Percentiles rank a stretch among this genome's conserved stretches.
Evolutionary conservation across 169 alveolate species (phyloP).

Genomic region (Babesia bigemina): DNA sequence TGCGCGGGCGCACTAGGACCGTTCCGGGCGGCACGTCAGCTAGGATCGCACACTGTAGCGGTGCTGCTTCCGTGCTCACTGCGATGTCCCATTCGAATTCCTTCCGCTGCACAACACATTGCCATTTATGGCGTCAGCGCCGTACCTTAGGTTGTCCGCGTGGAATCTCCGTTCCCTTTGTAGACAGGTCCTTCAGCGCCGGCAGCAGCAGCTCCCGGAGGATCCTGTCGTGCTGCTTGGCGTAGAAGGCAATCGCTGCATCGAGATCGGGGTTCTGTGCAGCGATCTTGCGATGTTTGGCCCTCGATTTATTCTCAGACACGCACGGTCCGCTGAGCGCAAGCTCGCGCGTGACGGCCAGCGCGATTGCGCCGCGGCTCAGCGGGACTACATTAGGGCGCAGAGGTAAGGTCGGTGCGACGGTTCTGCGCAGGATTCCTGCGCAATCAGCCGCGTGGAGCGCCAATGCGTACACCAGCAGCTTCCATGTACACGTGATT

Average conservation of each 20-base stretch:
- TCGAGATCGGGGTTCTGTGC: not conserved
- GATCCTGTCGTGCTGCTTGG: conserved; percentile 41
- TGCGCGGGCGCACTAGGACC: conserved; percentile 45
- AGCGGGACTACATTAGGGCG: not conserved
- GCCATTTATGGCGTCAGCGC: too few relatives aligned
- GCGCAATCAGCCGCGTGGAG: conserved; percentile 1
- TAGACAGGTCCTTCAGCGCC: conserved; percentile 2
- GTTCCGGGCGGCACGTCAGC: conserved; percentile 63
- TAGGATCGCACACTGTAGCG: conserved; percentile 52
- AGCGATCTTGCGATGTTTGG: not conserved
- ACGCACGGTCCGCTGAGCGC: conserved; percentile 26
- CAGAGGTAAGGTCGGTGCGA: not conserved
- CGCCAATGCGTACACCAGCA: conserved; percentile 9
- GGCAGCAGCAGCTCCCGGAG: conserved; percentile 56
- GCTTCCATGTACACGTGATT: not conserved
- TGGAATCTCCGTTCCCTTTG: too few relatives aligned
- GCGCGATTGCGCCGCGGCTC: conserved; percentile 26
- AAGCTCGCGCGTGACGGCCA: conserved; percentile 37
- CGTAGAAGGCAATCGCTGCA: conserved; percentile 22
- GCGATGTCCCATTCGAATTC: conserved; percentile 26
- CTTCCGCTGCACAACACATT: not conserved
- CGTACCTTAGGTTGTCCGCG: too few relatives aligned
- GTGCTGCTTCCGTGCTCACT: conserved; percentile 25
- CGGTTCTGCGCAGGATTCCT: not conserved
- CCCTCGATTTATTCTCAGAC: not conserved